phyloP scores from a whole-genome alignment of 225 moss, liverwort and hornwort species.

The Sphagnum tenellum region DNA sequence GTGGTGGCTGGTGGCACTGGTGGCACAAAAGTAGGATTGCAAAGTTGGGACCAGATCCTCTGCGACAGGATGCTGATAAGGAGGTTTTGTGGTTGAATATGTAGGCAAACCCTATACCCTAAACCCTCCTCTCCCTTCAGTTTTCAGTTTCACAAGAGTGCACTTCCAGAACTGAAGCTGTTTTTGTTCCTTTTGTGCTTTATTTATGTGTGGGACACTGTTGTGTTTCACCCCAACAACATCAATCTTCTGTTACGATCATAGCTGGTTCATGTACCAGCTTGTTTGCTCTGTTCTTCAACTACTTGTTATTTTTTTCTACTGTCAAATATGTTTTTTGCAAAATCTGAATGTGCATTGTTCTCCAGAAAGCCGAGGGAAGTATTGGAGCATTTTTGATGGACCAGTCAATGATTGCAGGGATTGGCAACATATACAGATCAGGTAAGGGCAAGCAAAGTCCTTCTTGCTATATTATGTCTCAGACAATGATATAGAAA shows the following conservation, averaged over 20 bases:
- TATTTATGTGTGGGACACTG: no score
- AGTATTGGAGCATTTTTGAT: constrained; percentile 81
- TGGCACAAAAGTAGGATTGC: constrained; percentile 44
- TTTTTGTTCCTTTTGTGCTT: no score
- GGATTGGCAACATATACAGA: constrained; percentile 90
- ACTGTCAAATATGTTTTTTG: no score
- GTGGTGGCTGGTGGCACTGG: background rate
- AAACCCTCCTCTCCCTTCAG: background rate
- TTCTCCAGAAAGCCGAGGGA: constrained; percentile 63
- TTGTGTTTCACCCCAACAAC: no score
- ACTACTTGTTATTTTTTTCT: no score
- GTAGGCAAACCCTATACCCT: constrained; percentile 28
- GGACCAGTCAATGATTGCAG: constrained; percentile 85
- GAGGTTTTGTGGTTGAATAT: constrained; percentile 75
- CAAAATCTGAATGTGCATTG: no score
- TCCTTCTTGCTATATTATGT: background rate
- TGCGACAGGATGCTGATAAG: constrained; percentile 80
- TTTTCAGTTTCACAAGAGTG: background rate
- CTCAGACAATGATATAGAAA: no score
- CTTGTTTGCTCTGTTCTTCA: no score
- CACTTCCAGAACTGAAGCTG: no score
- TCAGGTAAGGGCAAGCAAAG: constrained; percentile 24
- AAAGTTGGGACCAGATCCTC: constrained; percentile 75
- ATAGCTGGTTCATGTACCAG: no score
- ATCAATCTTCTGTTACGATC: no score